Evolutionary conservation across 2,329 filamentous ascomycete genomes (phyloP).

Genomic region (Penicillium sp.): DNA sequence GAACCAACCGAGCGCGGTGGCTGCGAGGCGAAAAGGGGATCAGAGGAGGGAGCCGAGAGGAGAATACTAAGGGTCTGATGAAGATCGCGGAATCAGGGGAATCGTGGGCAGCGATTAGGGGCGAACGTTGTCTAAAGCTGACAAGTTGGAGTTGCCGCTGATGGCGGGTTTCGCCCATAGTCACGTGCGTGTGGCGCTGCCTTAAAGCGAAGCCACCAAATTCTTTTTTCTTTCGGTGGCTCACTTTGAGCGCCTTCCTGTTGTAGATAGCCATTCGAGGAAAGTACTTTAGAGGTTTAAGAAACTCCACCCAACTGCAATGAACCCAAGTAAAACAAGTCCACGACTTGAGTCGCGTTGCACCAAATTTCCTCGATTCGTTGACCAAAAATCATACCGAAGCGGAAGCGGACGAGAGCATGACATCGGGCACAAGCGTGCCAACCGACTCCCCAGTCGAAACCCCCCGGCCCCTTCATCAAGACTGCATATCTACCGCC

Average conservation of each 20-base stretch:
- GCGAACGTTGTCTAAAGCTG: conserved; percentile 13
- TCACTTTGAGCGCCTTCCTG: not conserved
- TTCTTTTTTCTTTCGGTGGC: not conserved
- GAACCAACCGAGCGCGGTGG: conserved; percentile 6
- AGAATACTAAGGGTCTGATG: not conserved
- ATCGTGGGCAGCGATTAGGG: not conserved
- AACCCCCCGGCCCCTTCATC: too few relatives aligned
- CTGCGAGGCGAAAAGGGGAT: not conserved
- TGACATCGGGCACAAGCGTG: too few relatives aligned
- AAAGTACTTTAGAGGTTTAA: too few relatives aligned
- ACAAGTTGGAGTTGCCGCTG: conserved; percentile 21
- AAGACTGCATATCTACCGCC: too few relatives aligned
- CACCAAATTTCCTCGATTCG: too few relatives aligned
- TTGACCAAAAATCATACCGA: too few relatives aligned
- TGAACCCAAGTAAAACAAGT: too few relatives aligned
- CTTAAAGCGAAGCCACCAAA: conserved; percentile 9
- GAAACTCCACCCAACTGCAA: too few relatives aligned
- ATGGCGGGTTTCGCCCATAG: conserved; percentile 15
- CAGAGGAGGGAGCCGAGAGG: not conserved
- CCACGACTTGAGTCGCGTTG: too few relatives aligned
- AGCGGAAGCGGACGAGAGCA: too few relatives aligned
- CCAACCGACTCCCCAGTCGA: too few relatives aligned
- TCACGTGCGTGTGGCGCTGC: conserved; percentile 25
- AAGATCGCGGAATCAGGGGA: not conserved
- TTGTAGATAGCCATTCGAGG: too few relatives aligned